Evolutionary conservation across 345 rosid species (phyloP).

Genomic region (Euphorbia peplus): DNA sequence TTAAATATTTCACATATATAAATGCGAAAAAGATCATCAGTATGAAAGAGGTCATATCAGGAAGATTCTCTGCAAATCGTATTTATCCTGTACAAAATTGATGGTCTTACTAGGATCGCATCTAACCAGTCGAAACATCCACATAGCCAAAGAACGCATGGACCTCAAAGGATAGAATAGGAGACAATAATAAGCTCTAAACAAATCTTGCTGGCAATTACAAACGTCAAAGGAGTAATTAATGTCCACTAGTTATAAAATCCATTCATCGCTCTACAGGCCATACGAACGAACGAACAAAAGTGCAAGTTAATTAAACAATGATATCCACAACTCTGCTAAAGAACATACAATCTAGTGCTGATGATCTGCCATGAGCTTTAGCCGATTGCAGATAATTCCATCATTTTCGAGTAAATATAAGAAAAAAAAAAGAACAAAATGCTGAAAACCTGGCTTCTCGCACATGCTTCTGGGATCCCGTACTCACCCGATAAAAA

Average conservation of each 20-base stretch:
- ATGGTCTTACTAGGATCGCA: too few relatives aligned
- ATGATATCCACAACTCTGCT: slow-evolving; percentile 6
- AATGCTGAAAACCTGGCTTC: slow-evolving; percentile 3
- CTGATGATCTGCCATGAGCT: slow-evolving; percentile 15
- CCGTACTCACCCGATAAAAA: background rate
- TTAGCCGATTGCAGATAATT: background rate
- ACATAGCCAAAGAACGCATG: too few relatives aligned
- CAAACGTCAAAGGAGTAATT: background rate
- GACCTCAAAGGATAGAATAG: too few relatives aligned
- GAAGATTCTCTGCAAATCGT: too few relatives aligned
- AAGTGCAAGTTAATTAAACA: background rate
- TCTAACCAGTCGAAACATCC: too few relatives aligned
- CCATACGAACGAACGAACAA: background rate
- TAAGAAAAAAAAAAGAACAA: background rate
- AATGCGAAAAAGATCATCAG: too few relatives aligned
- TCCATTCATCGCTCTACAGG: slow-evolving; percentile 6
- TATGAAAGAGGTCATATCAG: too few relatives aligned
- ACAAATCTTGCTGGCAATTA: background rate
- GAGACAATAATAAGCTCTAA: background rate
- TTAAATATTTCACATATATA: too few relatives aligned
- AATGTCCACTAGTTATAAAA: background rate
- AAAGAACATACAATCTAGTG: background rate
- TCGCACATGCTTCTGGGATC: slow-evolving; percentile 1
- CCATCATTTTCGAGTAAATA: background rate
- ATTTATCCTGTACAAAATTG: too few relatives aligned